Base-by-base conservation (phyloP, 2,329 filamentous ascomycete species). In the Claviceps pazoutovae region DNA sequence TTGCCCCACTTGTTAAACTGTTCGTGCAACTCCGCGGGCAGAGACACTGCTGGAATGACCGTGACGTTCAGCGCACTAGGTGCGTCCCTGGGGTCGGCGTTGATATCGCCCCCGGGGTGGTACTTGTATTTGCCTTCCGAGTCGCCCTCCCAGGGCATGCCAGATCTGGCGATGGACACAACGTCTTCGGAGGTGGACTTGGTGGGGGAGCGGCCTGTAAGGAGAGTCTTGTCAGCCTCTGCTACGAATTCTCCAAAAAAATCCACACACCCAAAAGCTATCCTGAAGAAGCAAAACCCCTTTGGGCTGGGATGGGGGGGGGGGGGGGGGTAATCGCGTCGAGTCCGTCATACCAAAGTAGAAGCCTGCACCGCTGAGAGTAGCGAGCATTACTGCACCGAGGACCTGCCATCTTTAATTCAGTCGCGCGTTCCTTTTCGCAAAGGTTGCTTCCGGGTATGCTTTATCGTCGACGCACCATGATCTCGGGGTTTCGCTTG, bases 1-100 rank as follows among this genome's bases (percentile, higher is more conserved):
- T 97, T 97, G 71, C 93, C 93, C 82, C 88, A 97, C 79, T 98
- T 98, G 86, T 98, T 98, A 82, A 85, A 97, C 75, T 85, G 86
- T 62, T 98, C 93, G 74, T 98, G 93, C 58, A 96, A 81, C 64
- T 84, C 79, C 88, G 85, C 89, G 66, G 93, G 90, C 61, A 97
- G 76, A 65, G 84, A 93, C 66, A 98, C 90, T 66, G 95, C 85
- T 64, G 93, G 93, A 51, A 98, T 78, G 66, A 98, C 84, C 61
- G 96, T 90, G 58, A 86, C 86, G 78, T 98, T 95, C 72, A 98
- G 74, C 57, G 93, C 93, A 70, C 88, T 95, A 59, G 93, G 93
- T 56, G 93, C 93, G 64, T 96, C 88, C 75, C 84, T 88, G 68
- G 86, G 85, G 56, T 80, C 73, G 65, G 83, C 76, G 70, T 65